Conservation (phyloP, 208 protist species). For the Trichomonas gallinae region DNA sequence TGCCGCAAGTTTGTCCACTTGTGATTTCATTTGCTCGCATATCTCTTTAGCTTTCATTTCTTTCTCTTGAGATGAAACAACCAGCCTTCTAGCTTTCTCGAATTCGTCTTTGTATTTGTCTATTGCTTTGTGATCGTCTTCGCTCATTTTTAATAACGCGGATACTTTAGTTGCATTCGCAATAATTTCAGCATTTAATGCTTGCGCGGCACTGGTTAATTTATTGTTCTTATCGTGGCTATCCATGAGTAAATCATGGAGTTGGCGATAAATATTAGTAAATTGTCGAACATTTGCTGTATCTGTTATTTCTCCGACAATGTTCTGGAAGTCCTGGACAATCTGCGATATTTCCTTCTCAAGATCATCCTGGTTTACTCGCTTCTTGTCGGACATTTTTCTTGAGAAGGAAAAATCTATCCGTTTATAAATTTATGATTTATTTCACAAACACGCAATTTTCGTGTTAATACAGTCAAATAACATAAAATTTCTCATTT, state of each 20-base stretch:
- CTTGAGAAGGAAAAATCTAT: not conserved
- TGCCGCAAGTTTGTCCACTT: constrained; percentile 71
- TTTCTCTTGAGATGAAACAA: constrained; percentile 80
- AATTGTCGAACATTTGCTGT: not conserved
- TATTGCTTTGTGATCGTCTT: constrained; percentile 84
- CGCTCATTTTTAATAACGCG: constrained; percentile 72
- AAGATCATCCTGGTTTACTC: not conserved
- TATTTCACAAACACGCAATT: too few relatives aligned
- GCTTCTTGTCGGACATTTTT: not conserved
- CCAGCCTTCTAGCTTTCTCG: constrained; percentile 79
- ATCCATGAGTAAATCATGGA: constrained; percentile 77
- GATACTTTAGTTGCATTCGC: constrained; percentile 81
- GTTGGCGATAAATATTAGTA: constrained; percentile 40
- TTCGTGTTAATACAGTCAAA: too few relatives aligned
- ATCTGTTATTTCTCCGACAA: not conserved
- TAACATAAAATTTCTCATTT: too few relatives aligned
- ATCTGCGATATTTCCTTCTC: not conserved
- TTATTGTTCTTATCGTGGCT: constrained; percentile 86
- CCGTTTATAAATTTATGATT: not conserved
- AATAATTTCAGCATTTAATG: constrained; percentile 75
- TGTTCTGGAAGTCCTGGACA: not conserved
- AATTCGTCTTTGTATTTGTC: constrained; percentile 55
- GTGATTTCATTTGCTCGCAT: constrained; percentile 69
- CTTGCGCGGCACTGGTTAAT: constrained; percentile 68
- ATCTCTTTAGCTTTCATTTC: constrained; percentile 75